A percentile compares a stretch with the other conserved stretches of the same genome.
These are phyloP conservation scores for Cytospora piceae DNA, from an alignment of 2,329 filamentous ascomycete genomes.

Conservation along the genomic window DNA sequence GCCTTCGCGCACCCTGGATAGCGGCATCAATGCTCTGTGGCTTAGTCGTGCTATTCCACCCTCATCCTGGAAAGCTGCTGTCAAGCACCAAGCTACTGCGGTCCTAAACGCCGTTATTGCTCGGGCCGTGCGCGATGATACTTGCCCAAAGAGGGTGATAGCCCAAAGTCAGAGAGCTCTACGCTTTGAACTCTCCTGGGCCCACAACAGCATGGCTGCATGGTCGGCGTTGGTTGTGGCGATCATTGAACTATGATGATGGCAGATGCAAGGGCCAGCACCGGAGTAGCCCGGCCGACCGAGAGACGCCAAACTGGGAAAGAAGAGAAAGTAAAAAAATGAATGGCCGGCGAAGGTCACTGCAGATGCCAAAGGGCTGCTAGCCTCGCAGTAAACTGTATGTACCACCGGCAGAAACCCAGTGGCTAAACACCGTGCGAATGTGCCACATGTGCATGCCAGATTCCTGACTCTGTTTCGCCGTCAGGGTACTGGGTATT, in stretches of 20 bases:
- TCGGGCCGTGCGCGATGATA: conserved; percentile 9
- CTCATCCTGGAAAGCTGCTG: conserved; percentile 8
- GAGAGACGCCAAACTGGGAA: background rate
- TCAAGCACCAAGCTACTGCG: conserved; percentile 17
- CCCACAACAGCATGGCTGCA: conserved; percentile 9
- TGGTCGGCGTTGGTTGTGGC: conserved; percentile 10
- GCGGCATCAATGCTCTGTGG: conserved; percentile 4
- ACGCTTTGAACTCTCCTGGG: conserved; percentile 6
- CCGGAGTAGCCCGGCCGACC: conserved; percentile 2
- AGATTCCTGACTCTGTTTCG: conserved; percentile 20
- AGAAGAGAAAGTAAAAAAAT: background rate
- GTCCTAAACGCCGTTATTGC: conserved; percentile 9
- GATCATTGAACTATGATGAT: background rate
- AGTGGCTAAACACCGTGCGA: conserved; percentile 18
- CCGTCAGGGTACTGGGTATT: conserved; percentile 6
- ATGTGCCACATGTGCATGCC: conserved; percentile 22
- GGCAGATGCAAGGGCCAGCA: conserved; percentile 1
- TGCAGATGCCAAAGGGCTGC: background rate
- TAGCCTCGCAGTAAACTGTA: conserved; percentile 13
- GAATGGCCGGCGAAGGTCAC: background rate
- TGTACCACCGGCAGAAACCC: background rate
- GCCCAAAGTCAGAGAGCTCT: background rate
- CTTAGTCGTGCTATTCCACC: background rate
- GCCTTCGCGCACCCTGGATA: background rate
- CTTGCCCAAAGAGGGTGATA: conserved; percentile 3